Evolutionary conservation across 179 eudicot genomes (phyloP).

Genomic region (Heliamphora pulchella): DNA sequence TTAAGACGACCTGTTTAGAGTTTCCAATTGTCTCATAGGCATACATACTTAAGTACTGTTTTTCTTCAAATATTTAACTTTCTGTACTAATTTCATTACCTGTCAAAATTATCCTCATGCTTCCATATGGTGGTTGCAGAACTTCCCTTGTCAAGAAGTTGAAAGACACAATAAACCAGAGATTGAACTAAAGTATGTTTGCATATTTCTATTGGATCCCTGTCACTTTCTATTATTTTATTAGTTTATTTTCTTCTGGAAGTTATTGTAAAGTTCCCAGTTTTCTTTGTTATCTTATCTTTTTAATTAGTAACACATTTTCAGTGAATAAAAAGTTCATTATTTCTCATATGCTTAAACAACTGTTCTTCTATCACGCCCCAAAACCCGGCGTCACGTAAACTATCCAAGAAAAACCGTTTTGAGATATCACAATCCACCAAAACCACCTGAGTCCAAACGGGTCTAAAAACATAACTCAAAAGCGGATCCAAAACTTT

Average conservation of each 20-base stretch:
- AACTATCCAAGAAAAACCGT: no score
- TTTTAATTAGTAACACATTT: not conserved
- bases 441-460: no score
- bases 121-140: constrained; percentile 43
- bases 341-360: not conserved
- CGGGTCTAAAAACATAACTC: no score
- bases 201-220: constrained; percentile 7
- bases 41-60: not conserved
- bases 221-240: not conserved
- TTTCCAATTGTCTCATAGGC: not conserved
- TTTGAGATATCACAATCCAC: no score
- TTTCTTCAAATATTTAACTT: not conserved
- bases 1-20: not conserved
- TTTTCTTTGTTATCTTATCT: not conserved
- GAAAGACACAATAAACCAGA: constrained; percentile 98
- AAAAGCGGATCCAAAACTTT: no score
- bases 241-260: not conserved
- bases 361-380: no score
- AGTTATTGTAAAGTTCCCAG: not conserved
- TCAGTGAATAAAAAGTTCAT: not conserved
- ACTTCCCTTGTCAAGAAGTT: constrained; percentile 99
- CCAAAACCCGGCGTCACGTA: no score
- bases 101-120: not conserved
- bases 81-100: not conserved
- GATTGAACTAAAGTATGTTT: constrained; percentile 87